Conservation (phyloP, 2,329 filamentous ascomycete species). For the Shiraia sp. region DNA sequence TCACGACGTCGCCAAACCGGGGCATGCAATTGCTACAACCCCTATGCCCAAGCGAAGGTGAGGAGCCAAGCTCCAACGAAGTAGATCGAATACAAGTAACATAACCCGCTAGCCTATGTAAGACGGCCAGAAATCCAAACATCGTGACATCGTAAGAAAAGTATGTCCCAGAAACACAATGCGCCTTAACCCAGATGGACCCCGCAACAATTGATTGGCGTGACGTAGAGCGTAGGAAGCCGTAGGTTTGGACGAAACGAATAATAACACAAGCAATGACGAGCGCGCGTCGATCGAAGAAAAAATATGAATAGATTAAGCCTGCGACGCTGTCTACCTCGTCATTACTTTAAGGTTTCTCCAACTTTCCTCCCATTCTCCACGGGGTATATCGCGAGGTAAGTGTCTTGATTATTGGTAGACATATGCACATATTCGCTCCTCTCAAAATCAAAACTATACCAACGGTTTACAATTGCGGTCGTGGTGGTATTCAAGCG, state of each 20-base stretch:
- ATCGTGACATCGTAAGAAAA: constrained; percentile 41
- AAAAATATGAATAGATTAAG: constrained; percentile 39
- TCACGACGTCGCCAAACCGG: constrained; percentile 6
- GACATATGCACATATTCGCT: constrained; percentile 23
- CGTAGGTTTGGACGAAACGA: constrained; percentile 12
- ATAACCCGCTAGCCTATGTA: constrained; percentile 22
- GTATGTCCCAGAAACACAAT: constrained; percentile 23
- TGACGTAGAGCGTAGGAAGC: constrained; percentile 11
- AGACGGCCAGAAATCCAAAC: constrained; percentile 23
- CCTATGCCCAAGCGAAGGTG: constrained; percentile 3
- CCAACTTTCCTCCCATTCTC: constrained; percentile 23
- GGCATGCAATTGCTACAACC: constrained; percentile 5
- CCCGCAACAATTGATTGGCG: background rate
- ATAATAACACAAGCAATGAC: constrained; percentile 28
- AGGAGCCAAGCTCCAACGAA: constrained; percentile 8
- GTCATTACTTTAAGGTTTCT: constrained; percentile 37
- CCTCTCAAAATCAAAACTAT: constrained; percentile 19
- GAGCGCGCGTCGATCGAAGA: constrained; percentile 29
- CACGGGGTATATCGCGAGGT: constrained; percentile 34
- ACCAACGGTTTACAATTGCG: constrained; percentile 21
- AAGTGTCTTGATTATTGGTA: constrained; percentile 31
- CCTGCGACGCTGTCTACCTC: constrained; percentile 45
- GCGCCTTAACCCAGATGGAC: constrained; percentile 6
- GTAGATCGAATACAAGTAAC: constrained; percentile 20
- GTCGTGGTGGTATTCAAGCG: constrained; percentile 30